These are phyloP conservation scores for Phytopythium cucurbitacearum DNA, from an alignment of 352 stramenopile species.

Conservation along the genomic window DNA sequence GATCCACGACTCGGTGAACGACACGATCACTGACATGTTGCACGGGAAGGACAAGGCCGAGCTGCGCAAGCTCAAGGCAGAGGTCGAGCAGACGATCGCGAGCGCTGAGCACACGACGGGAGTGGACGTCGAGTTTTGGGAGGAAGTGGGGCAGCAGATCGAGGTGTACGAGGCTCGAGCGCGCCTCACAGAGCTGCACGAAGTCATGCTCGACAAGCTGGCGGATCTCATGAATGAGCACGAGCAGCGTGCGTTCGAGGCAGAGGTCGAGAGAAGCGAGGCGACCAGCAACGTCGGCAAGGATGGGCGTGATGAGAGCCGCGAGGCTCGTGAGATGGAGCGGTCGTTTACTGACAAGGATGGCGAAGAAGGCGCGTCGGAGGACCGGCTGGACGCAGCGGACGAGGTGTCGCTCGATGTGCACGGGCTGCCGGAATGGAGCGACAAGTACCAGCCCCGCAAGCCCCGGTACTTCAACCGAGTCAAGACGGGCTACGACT, in stretches of 20 bases:
- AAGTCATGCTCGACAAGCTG: conserved; percentile 92
- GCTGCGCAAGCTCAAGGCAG: conserved; percentile 42
- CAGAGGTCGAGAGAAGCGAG: conserved; percentile 16
- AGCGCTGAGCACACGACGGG: conserved; percentile 46
- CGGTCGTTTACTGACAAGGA: conserved; percentile 51
- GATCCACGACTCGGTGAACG: conserved; percentile 82
- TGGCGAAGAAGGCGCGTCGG: conserved; percentile 38
- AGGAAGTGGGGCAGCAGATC: conserved; percentile 90
- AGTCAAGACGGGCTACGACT: conserved; percentile 99
- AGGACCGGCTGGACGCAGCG: conserved; percentile 82
- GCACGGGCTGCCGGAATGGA: conserved; percentile 81
- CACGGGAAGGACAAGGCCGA: conserved; percentile 58
- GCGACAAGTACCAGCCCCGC: conserved; percentile 96
- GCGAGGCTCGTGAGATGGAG: conserved; percentile 64
- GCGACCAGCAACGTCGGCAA: conserved; percentile 20
- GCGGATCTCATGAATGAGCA: conserved; percentile 89
- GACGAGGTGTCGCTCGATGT: conserved; percentile 88
- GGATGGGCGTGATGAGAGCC: conserved; percentile 55
- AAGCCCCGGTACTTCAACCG: conserved; percentile 99
- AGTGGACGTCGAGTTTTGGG: conserved; percentile 94
- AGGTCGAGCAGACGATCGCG: conserved; percentile 68
- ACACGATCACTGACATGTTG: conserved; percentile 90
- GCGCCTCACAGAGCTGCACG: conserved; percentile 88
- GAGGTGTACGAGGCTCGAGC: conserved; percentile 89
- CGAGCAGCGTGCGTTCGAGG: conserved; percentile 31